Evolutionary conservation across 2,329 filamentous ascomycete genomes (phyloP).

Genomic region (Neurospora sp.): DNA sequence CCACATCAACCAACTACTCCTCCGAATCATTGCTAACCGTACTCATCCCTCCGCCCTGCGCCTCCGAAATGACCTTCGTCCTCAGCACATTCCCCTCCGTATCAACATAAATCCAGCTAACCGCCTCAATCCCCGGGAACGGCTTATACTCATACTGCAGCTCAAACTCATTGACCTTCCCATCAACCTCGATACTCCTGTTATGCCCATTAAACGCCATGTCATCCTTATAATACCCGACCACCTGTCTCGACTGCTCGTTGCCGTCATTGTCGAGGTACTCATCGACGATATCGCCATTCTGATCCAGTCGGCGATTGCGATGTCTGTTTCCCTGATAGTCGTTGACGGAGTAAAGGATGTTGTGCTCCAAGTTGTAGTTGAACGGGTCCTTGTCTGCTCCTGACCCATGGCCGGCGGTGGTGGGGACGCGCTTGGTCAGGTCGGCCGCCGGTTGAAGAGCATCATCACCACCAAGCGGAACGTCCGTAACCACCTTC

Average conservation of each 20-base stretch:
- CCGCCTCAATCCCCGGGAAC: conserved; percentile 34
- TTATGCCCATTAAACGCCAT: conserved; percentile 48
- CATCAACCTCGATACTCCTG: conserved; percentile 33
- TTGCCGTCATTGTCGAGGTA: conserved; percentile 43
- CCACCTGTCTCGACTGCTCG: conserved; percentile 30
- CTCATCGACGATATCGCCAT: conserved; percentile 43
- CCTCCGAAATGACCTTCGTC: conserved; percentile 42
- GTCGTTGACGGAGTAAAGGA: conserved; percentile 52
- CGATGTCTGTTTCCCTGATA: conserved; percentile 45
- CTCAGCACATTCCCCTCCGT: conserved; percentile 34
- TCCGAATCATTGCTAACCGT: conserved; percentile 34
- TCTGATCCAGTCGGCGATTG: conserved; percentile 45
- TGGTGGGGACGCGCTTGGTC: conserved; percentile 8
- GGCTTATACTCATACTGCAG: conserved; percentile 44
- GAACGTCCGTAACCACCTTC: too few relatives aligned
- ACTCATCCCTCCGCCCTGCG: conserved; percentile 40
- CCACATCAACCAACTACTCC: neutral
- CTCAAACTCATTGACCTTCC: conserved; percentile 35
- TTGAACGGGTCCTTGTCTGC: conserved; percentile 18
- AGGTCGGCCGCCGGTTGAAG: too few relatives aligned
- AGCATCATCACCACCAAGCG: too few relatives aligned
- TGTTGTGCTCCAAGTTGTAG: conserved; percentile 43
- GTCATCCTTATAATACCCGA: conserved; percentile 39
- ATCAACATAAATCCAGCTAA: conserved; percentile 39
- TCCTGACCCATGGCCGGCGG: conserved; percentile 3